phyloP scores from a whole-genome alignment of 495 filamentous ascomycete genomes.

The Xylaria curta region DNA sequence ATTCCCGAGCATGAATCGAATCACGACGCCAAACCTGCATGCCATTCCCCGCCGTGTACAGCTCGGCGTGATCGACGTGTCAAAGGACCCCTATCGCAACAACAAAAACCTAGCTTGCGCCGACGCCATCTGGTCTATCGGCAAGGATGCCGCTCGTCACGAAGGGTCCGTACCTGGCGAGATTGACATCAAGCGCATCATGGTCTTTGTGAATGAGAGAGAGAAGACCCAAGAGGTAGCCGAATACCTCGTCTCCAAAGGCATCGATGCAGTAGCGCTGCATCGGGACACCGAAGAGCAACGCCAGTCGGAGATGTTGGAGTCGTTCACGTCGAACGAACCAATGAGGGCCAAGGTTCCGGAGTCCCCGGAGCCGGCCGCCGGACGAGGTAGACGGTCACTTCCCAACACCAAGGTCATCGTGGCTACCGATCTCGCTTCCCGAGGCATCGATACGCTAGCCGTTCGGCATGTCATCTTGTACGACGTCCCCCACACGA shows the following conservation, averaged over 20 bases:
- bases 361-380: slow-evolving; percentile 23
- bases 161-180: slow-evolving; percentile 50
- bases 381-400: slow-evolving; percentile 35
- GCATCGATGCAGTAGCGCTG: slow-evolving; percentile 83
- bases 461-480: slow-evolving; percentile 88
- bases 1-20: slow-evolving; percentile 80
- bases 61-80: slow-evolving; percentile 89
- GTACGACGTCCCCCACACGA: slow-evolving; percentile 94
- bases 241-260: slow-evolving; percentile 78
- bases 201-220: slow-evolving; percentile 98
- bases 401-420: slow-evolving; percentile 82
- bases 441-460: slow-evolving; percentile 93
- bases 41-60: slow-evolving; percentile 94
- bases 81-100: slow-evolving; percentile 85
- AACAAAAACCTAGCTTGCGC: slow-evolving; percentile 92
- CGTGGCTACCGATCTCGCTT: slow-evolving; percentile 91
- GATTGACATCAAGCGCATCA: slow-evolving; percentile 78
- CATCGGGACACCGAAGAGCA: slow-evolving; percentile 79
- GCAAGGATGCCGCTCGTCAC: slow-evolving; percentile 70
- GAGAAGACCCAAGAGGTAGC: slow-evolving; percentile 84
- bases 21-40: slow-evolving; percentile 94
- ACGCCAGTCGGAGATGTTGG: slow-evolving; percentile 75
- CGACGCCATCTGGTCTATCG: slow-evolving; percentile 91
- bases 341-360: slow-evolving; percentile 44
- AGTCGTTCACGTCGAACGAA: slow-evolving; percentile 70